phyloP scores from a whole-genome alignment of 768 basidiomycete species.

The Lentinula boryana region DNA sequence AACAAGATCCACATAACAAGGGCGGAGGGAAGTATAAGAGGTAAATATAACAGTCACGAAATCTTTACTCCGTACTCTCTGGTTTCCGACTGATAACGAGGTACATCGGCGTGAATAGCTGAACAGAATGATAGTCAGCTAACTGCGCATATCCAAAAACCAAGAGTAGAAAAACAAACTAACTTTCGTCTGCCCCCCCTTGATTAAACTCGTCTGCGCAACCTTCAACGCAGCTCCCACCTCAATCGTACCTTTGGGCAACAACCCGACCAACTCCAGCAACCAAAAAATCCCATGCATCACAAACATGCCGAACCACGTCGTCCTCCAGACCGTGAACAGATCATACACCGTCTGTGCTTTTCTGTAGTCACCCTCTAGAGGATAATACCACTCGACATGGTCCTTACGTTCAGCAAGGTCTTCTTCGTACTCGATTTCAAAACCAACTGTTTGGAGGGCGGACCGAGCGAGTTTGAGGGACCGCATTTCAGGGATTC shows the following conservation, averaged over 20 bases:
- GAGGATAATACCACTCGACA: constrained; percentile 92
- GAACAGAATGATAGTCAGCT: constrained; percentile 4
- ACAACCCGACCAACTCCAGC: constrained; percentile 69
- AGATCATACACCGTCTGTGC: constrained; percentile 94
- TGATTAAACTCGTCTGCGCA: constrained; percentile 73
- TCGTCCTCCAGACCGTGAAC: constrained; percentile 85
- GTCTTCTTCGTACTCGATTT: constrained; percentile 89
- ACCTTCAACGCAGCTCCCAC: constrained; percentile 86
- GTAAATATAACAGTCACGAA: no score
- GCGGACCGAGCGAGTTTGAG: constrained; percentile 67
- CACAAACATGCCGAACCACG: constrained; percentile 77
- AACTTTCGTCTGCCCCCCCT: constrained; percentile 84
- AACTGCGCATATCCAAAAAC: constrained; percentile 1
- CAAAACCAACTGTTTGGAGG: constrained; percentile 77
- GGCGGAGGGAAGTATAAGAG: no score
- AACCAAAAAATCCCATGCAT: constrained; percentile 75
- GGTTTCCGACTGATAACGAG: constrained; percentile 60
- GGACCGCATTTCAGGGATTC: constrained; percentile 96
- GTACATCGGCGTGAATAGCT: constrained; percentile 91
- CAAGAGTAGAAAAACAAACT: constrained; percentile 12
- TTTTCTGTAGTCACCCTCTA: constrained; percentile 89
- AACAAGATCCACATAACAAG: no score
- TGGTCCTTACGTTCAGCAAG: constrained; percentile 77
- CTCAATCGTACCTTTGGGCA: constrained; percentile 90
- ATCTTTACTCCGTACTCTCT: neutral